Percentiles rank a stretch among this genome's conserved stretches.
Evolutionary conservation across 805 yeast genomes (phyloP).

Genomic region (Starmerella vitae): DNA sequence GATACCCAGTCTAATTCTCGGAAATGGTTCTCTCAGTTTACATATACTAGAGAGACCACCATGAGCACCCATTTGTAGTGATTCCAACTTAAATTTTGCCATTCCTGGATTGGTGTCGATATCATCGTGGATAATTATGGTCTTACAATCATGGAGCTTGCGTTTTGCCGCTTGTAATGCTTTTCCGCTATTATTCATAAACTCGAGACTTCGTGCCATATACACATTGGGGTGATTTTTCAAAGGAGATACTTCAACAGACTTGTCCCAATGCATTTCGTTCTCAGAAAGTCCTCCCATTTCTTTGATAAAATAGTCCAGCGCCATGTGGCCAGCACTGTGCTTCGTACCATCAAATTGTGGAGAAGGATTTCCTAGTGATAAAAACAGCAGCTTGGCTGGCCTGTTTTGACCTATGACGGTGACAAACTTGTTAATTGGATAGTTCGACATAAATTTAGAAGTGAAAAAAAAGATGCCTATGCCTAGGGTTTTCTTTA

Average conservation of each 20-base stretch:
- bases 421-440: constrained; percentile 19
- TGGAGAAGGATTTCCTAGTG: constrained; percentile 69
- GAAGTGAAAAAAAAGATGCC: too few species aligned
- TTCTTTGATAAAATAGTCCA: constrained; percentile 25
- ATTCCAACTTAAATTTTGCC: constrained; percentile 45
- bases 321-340: constrained; percentile 56
- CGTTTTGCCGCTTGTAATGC: constrained; percentile 31
- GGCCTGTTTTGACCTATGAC: constrained; percentile 9
- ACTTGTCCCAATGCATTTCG: constrained; percentile 1
- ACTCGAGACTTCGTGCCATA: constrained; percentile 40
- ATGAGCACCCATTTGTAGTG: constrained; percentile 64
- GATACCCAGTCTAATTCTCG: constrained; percentile 65
- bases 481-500: too few species aligned
- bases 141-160: constrained; percentile 8
- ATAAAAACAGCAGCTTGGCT: constrained; percentile 21
- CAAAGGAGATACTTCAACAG: constrained; percentile 9
- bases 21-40: constrained; percentile 32
- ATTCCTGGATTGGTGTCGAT: constrained; percentile 53
- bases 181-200: constrained; percentile 63
- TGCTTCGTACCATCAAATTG: constrained; percentile 53
- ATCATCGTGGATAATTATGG: constrained; percentile 60
- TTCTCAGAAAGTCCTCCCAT: constrained; percentile 10
- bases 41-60: constrained; percentile 65
- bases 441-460: constrained; percentile 3
- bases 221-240: constrained; percentile 23